A percentile compares a stretch with the other conserved stretches of the same genome.
Evolutionary conservation across 208 protist genomes (phyloP).

Genomic region (Trypanosoma grayi): DNA sequence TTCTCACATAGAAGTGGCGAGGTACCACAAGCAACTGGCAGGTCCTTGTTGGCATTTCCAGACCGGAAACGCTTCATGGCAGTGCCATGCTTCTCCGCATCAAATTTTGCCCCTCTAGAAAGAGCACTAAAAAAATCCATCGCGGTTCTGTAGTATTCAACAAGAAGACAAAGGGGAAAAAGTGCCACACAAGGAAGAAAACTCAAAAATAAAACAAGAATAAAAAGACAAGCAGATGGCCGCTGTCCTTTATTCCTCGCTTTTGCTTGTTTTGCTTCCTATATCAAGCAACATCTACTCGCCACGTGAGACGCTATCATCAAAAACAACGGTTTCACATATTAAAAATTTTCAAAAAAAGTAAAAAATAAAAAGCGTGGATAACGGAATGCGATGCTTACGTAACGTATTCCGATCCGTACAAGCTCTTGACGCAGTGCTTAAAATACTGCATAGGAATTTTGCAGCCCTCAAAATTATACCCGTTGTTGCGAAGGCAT

Average conservation of each 20-base stretch:
- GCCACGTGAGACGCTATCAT: too few species aligned
- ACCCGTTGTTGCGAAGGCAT: slow-evolving; percentile 71
- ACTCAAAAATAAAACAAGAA: slow-evolving; percentile 11
- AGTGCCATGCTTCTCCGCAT: slow-evolving; percentile 41
- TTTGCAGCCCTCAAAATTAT: slow-evolving; percentile 71
- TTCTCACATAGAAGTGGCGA: slow-evolving; percentile 12
- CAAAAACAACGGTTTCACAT: background rate
- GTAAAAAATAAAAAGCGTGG: slow-evolving; percentile 2
- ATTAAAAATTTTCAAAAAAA: slow-evolving; percentile 12
- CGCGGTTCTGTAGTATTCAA: background rate
- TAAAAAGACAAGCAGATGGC: too few species aligned
- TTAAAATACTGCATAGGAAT: slow-evolving; percentile 75
- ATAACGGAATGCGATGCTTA: slow-evolving; percentile 6
- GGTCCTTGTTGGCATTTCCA: slow-evolving; percentile 17
- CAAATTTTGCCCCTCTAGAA: slow-evolving; percentile 61
- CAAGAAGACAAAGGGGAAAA: slow-evolving; percentile 2
- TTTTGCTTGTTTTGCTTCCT: too few species aligned
- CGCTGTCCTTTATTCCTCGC: too few species aligned
- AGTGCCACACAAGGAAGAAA: slow-evolving; percentile 3
- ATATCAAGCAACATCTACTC: too few species aligned
- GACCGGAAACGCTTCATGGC: slow-evolving; percentile 61
- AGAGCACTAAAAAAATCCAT: slow-evolving; percentile 73
- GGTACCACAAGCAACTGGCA: background rate
- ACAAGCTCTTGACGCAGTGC: slow-evolving; percentile 75
- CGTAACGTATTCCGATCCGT: slow-evolving; percentile 65